These are phyloP conservation scores for Aureobasidium melanogenum DNA, from an alignment of 2,329 filamentous ascomycete genomes.

Conservation along the genomic window DNA sequence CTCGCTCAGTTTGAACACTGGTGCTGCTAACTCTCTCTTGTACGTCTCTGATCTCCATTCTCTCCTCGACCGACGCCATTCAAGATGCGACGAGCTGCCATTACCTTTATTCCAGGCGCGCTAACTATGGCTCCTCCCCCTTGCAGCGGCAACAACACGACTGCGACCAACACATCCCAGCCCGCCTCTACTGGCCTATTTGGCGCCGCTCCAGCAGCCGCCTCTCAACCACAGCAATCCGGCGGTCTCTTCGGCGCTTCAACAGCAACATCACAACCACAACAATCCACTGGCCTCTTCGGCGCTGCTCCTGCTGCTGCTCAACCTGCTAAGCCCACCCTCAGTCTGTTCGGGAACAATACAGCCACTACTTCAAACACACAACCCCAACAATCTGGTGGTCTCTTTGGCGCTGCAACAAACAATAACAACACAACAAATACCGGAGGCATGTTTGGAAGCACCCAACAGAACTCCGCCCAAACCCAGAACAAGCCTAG, in stretches of 20 bases:
- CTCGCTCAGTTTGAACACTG: constrained; percentile 47
- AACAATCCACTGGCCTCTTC: constrained; percentile 19
- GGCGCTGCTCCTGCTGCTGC: constrained; percentile 11
- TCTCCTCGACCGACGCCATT: neutral
- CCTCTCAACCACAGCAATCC: constrained; percentile 18
- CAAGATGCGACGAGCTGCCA: neutral
- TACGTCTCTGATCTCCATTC: constrained; percentile 16
- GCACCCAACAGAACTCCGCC: neutral
- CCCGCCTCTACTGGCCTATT: constrained; percentile 15
- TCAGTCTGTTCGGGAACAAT: constrained; percentile 22
- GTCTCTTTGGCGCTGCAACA: constrained; percentile 17
- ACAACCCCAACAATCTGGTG: constrained; percentile 14
- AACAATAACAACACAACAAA: neutral
- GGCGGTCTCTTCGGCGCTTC: constrained; percentile 21
- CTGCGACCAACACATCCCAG: constrained; percentile 5
- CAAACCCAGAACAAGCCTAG: constrained; percentile 17
- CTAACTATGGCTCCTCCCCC: constrained; percentile 1
- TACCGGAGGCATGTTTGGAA: constrained; percentile 20
- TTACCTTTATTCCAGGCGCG: constrained; percentile 4
- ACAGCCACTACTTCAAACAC: neutral
- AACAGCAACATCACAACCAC: constrained; percentile 17
- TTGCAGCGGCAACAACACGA: neutral
- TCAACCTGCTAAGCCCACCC: constrained; percentile 16
- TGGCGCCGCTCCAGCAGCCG: constrained; percentile 15
- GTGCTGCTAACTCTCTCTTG: constrained; percentile 32